A percentile compares a stretch with the other conserved stretches of the same genome.
phyloP scores from a whole-genome alignment of 768 basidiomycete species.

The Leucocoprinus sp. region DNA sequence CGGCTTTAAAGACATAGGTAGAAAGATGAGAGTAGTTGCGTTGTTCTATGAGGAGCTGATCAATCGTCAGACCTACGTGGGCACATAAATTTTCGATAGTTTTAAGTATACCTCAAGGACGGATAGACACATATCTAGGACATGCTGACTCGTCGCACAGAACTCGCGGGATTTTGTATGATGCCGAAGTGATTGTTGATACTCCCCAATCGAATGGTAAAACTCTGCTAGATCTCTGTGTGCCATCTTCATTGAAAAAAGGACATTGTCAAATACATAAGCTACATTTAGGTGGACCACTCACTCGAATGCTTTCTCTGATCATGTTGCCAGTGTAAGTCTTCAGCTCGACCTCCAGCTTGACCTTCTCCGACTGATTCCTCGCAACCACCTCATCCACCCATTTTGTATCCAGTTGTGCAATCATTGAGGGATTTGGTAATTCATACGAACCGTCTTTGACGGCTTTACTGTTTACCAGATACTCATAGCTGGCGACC shows the following conservation, averaged over 20 bases:
- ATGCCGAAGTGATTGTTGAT: constrained; percentile 62
- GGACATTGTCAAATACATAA: not conserved
- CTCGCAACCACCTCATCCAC: constrained; percentile 55
- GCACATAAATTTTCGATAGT: not conserved
- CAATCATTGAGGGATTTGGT: constrained; percentile 39
- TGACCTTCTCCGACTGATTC: constrained; percentile 69
- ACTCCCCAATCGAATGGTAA: constrained; percentile 67
- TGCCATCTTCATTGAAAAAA: constrained; percentile 56
- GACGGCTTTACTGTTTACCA: constrained; percentile 22
- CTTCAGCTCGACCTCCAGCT: constrained; percentile 90
- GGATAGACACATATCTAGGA: constrained; percentile 88
- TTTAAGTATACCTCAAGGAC: constrained; percentile 58
- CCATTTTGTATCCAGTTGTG: constrained; percentile 62
- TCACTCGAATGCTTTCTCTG: constrained; percentile 93
- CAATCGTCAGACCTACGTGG: not conserved
- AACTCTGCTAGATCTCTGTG: constrained; percentile 84
- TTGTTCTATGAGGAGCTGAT: constrained; percentile 77
- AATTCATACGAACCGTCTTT: constrained; percentile 18
- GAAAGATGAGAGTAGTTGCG: constrained; percentile 79
- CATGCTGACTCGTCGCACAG: constrained; percentile 83
- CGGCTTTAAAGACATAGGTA: constrained; percentile 96
- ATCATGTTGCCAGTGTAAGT: constrained; percentile 95
- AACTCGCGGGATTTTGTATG: constrained; percentile 91
- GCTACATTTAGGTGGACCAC: constrained; percentile 15
- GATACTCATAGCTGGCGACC: constrained; percentile 47